phyloP scores from a whole-genome alignment of 2,329 filamentous ascomycete genomes.

The Diaporthe humulicola region DNA sequence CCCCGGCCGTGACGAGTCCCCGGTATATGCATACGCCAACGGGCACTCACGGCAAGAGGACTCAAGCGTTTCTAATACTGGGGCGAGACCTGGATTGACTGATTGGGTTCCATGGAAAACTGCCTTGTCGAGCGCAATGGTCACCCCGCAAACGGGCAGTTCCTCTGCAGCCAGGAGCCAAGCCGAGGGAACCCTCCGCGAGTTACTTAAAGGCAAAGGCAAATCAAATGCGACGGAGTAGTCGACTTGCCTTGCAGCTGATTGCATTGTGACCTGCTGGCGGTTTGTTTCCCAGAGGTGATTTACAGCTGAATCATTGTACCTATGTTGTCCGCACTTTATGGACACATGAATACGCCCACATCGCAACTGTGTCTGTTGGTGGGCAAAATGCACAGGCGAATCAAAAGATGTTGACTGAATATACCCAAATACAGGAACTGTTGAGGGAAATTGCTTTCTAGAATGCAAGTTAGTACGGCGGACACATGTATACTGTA shows the following conservation, averaged over 20 bases:
- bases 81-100: conserved; percentile 55
- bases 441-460: not conserved
- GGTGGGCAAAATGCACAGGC: not conserved
- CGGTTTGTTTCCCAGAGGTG: not conserved
- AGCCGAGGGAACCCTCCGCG: conserved; percentile 69
- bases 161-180: conserved; percentile 52
- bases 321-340: not conserved
- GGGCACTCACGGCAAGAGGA: conserved; percentile 44
- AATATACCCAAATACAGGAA: conserved; percentile 35
- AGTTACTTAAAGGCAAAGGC: conserved; percentile 58
- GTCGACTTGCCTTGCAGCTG: not conserved
- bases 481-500: conserved; percentile 21
- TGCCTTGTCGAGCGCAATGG: conserved; percentile 45
- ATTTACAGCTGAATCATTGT: conserved; percentile 2
- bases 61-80: conserved; percentile 44
- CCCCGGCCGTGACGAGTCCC: conserved; percentile 39
- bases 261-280: not conserved
- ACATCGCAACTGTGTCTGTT: not conserved
- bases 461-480: conserved; percentile 27
- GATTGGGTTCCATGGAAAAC: conserved; percentile 62
- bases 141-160: conserved; percentile 22
- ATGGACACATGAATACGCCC: not conserved
- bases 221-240: conserved; percentile 43
- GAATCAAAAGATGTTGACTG: conserved; percentile 15
- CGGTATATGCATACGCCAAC: conserved; percentile 41